Percentiles rank a stretch among this genome's conserved stretches.
phyloP scores from a whole-genome alignment of 768 basidiomycete species.

The Russula sp. region DNA sequence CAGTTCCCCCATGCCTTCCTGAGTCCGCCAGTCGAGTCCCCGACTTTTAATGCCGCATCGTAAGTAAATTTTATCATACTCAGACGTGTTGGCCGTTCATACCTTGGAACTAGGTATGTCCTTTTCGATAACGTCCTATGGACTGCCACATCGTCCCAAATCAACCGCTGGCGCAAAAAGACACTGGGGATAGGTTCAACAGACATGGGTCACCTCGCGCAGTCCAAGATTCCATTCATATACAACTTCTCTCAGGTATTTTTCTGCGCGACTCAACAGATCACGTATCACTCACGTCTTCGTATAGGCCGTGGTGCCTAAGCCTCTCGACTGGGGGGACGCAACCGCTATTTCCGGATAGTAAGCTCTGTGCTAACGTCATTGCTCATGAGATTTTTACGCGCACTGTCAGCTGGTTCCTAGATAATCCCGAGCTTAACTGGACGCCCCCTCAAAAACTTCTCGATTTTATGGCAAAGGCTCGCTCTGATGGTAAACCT shows the following conservation, averaged over 20 bases:
- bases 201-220: slow-evolving; percentile 53
- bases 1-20: slow-evolving; percentile 64
- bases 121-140: slow-evolving; percentile 64
- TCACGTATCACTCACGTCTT: not conserved
- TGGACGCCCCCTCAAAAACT: slow-evolving; percentile 52
- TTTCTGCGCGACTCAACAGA: not conserved
- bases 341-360: slow-evolving; percentile 52
- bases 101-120: slow-evolving; percentile 39
- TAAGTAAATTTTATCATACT: slow-evolving; percentile 29
- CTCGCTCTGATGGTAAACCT: slow-evolving; percentile 47
- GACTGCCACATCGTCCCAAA: slow-evolving; percentile 57
- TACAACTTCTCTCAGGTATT: slow-evolving; percentile 60
- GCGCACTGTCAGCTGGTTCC: slow-evolving; percentile 47
- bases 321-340: slow-evolving; percentile 67
- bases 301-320: slow-evolving; percentile 50
- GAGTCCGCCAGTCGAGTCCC: slow-evolving; percentile 55
- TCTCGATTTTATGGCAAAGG: slow-evolving; percentile 49
- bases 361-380: slow-evolving; percentile 28
- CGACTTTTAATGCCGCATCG: slow-evolving; percentile 56
- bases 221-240: slow-evolving; percentile 56
- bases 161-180: slow-evolving; percentile 59
- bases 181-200: slow-evolving; percentile 45
- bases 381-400: slow-evolving; percentile 4
- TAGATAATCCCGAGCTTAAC: slow-evolving; percentile 53
- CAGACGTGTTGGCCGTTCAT: not conserved